Evolutionary conservation across 1,284 basidiomycete species (phyloP), one percentile per base, ranked within the genome.

Genomic region (Peniophora sp.): DNA sequence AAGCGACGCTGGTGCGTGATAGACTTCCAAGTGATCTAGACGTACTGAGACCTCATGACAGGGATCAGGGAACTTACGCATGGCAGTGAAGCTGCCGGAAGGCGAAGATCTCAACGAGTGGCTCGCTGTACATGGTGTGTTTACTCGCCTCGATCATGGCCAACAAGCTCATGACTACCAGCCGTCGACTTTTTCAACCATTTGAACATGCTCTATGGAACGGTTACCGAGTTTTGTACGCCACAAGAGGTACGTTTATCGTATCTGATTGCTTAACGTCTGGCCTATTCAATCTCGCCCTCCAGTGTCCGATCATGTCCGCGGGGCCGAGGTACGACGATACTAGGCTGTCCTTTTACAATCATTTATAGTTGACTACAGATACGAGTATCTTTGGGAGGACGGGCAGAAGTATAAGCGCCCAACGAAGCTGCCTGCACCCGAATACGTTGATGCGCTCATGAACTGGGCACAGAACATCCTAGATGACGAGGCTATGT

Each of bases 311-410:
- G 5, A 89, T 97, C 58, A 99, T 99, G 97, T 97, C 94, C 63
- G 96, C 97, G 6, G 97, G 97, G 10, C 92, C 95, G 58, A 83
- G 96, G 87, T 95, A 60, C 59, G 80, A 69, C 14, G 17, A 9
- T 36, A 2, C 51, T n/a, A 8, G 10, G 39, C 48, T 36, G 14
- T 20, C 25, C 36, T 5, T 17, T 19, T 17, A 8, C 45, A 22
- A 17, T 32, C 6, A 45, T 23, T 32, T 23, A 20, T 32, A 55
- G 23, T 24, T 17, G 44, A 52, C 16, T 48, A 45, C 63, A 92
- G 92, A 60, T 96, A 93, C 66, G 97, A 99, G 68, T 99, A 98
- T 69, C 84, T 97, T 25, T 99, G 97, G 96, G 96, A 99, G 68
- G 97, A 98, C 62, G 92, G 93, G 16, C 78, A 84, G 50, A 88